Base-by-base conservation (phyloP, 2,329 filamentous ascomycete species). In the Talaromyces atroroseus region DNA sequence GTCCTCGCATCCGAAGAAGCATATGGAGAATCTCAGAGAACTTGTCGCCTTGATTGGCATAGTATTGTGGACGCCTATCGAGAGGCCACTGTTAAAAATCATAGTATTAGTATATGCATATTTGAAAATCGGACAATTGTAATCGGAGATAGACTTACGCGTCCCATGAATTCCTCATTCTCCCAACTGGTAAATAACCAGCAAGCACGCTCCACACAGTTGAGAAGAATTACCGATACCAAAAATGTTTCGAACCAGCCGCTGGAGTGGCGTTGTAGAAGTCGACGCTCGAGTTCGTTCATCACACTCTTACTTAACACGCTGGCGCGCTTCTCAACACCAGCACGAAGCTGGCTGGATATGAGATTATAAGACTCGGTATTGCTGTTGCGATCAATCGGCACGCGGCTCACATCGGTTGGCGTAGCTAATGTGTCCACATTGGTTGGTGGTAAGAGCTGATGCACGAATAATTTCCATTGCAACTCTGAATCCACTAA, bases 241-340 rank as follows among this genome's bases (percentile, higher is more conserved):
- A 85, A 68, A 63, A 83, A 84, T 0, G 81, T 84, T 58, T 82
- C 79, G 56, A 85, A 83, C 47, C 76, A 76, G 52, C 78, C 80
- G 21, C 76, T 77, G 65, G 82, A 79, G 63, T 82, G 78, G 12
- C 81, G 79, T 61, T 82, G 80, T 7, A 84, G 73, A 4, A 85
- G 69, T n/a, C 82, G 77, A 18, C 80, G 77, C 64, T 85, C 82
- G 1, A 85, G 74, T 57, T 84, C 81, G 59, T 82, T 82, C 75
- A 84, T 79, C 34, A 83, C 76, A 10, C 71, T 71, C 54, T 80
- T 82, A 61, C 77, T 77, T 5, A 83, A 70, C 52, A 73, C 72
- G 14, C 76, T 73, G 36, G 80, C 80, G 26, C 79, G 77, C 61
- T 80, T 80, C 63, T 85, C 82, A 18, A 78, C 74, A 1, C 77